Conservation (phyloP, 225 moss, liverwort and hornwort species). For the Physcomitrellopsis africana region DNA sequence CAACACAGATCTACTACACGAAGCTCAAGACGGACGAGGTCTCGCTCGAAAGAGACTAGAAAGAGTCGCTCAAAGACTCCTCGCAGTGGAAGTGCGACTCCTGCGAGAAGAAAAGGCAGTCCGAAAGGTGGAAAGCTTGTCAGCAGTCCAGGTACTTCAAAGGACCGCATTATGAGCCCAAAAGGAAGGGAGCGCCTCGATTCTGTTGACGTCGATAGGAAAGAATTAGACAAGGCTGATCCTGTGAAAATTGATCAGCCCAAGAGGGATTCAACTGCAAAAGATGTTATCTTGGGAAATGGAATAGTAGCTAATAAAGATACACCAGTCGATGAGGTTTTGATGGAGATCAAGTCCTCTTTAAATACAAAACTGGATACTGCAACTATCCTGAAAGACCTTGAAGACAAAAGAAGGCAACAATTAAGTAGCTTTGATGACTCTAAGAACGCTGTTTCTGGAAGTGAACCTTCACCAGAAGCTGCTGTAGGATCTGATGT, state of each 20-base stretch:
- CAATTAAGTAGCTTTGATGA: slow-evolving; percentile 38
- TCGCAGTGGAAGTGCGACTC: slow-evolving; percentile 60
- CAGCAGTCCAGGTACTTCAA: slow-evolving; percentile 37
- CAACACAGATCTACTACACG: slow-evolving; percentile 60
- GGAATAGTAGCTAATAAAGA: slow-evolving; percentile 27
- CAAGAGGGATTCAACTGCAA: slow-evolving; percentile 6
- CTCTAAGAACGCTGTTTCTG: slow-evolving; percentile 13
- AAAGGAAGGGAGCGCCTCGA: slow-evolving; percentile 32
- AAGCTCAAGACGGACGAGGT: slow-evolving; percentile 66
- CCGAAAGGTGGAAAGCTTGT: slow-evolving; percentile 49
- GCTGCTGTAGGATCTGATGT: slow-evolving; percentile 32
- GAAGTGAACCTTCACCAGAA: slow-evolving; percentile 24
- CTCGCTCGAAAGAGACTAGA: slow-evolving; percentile 63
- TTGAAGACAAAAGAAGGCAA: slow-evolving; percentile 47
- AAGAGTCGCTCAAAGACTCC: slow-evolving; percentile 50
- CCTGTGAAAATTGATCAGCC: slow-evolving; percentile 25
- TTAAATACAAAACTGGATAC: slow-evolving; percentile 46
- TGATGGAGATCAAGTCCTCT: slow-evolving; percentile 45
- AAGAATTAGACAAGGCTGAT: slow-evolving; percentile 22
- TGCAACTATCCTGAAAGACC: slow-evolving; percentile 46
- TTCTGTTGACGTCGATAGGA: slow-evolving; percentile 20
- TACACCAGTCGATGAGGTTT: slow-evolving; percentile 42
- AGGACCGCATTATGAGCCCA: slow-evolving; percentile 38
- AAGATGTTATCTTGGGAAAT: slow-evolving; percentile 24
- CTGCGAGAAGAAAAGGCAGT: slow-evolving; percentile 43